Evolutionary conservation across 352 stramenopile species (phyloP).

Genomic region (Thalassiosira exigua): DNA sequence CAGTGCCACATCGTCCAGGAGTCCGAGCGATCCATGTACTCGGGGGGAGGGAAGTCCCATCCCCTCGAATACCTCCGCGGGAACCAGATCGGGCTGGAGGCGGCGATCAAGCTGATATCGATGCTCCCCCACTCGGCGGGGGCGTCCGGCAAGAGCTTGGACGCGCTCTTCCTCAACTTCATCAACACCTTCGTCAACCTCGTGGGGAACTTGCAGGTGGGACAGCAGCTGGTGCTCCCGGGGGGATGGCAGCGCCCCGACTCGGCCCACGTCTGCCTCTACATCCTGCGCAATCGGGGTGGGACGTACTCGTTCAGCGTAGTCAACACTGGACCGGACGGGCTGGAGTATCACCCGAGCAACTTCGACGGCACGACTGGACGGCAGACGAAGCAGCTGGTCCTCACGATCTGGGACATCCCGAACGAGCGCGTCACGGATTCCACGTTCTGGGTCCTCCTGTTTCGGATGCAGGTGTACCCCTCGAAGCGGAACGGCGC

Average conservation of each 20-base stretch:
- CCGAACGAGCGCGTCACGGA: constrained; percentile 72
- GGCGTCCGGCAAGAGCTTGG: constrained; percentile 73
- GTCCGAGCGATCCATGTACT: constrained; percentile 54
- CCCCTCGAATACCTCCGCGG: constrained; percentile 65
- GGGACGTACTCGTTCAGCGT: constrained; percentile 81
- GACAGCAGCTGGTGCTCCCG: constrained; percentile 81
- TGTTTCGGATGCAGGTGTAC: constrained; percentile 87
- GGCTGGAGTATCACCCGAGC: constrained; percentile 82
- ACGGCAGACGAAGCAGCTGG: constrained; percentile 81
- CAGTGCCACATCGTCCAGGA: constrained; percentile 81
- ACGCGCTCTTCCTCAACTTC: constrained; percentile 85
- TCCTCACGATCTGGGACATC: constrained; percentile 84
- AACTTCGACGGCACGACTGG: constrained; percentile 83
- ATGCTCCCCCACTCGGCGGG: constrained; percentile 81
- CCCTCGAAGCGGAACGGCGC: constrained; percentile 80
- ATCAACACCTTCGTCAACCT: constrained; percentile 86
- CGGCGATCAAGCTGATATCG: constrained; percentile 82
- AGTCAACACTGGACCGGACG: constrained; percentile 81
- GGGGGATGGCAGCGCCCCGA: constrained; percentile 83
- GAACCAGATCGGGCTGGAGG: constrained; percentile 83
- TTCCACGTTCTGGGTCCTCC: constrained; percentile 84
- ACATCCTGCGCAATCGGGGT: constrained; percentile 80
- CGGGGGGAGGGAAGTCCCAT: constrained; percentile 19
- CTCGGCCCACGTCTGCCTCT: constrained; percentile 76
- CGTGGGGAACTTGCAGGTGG: constrained; percentile 77